Evolutionary conservation across 2,329 filamentous ascomycete genomes (phyloP).

Genomic region (Allantophomopsis cytisporea): DNA sequence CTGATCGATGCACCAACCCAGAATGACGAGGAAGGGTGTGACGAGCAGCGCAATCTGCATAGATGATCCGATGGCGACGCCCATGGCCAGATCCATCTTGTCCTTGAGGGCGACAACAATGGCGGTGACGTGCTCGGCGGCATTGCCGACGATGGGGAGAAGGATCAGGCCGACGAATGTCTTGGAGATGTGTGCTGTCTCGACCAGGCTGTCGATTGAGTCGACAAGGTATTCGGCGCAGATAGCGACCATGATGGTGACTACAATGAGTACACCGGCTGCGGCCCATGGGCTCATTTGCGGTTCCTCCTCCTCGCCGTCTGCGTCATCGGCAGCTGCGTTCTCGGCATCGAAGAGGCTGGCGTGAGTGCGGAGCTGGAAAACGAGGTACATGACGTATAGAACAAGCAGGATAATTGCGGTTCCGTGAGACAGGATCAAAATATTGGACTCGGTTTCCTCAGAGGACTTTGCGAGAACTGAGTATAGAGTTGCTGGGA

Average conservation of each 20-base stretch:
- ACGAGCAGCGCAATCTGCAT: conserved; percentile 76
- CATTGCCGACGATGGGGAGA: conserved; percentile 69
- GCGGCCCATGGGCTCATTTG: conserved; percentile 51
- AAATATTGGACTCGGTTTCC: conserved; percentile 40
- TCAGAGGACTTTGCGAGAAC: conserved; percentile 35
- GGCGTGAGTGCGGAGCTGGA: conserved; percentile 66
- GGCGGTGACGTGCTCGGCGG: conserved; percentile 70
- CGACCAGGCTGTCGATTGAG: conserved; percentile 61
- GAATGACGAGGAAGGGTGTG: conserved; percentile 65
- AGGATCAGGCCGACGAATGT: conserved; percentile 71
- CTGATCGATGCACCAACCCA: conserved; percentile 61
- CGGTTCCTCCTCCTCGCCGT: conserved; percentile 28
- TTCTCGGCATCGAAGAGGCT: conserved; percentile 51
- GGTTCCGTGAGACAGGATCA: conserved; percentile 62
- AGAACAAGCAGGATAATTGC: conserved; percentile 61
- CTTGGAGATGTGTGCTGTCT: conserved; percentile 58
- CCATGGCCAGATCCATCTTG: conserved; percentile 66
- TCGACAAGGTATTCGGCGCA: conserved; percentile 69
- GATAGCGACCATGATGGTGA: conserved; percentile 56
- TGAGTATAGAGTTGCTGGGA: conserved; percentile 60
- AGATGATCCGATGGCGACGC: conserved; percentile 69
- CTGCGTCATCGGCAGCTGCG: conserved; percentile 8
- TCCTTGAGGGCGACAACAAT: conserved; percentile 66
- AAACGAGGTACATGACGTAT: conserved; percentile 65
- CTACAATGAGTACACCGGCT: conserved; percentile 48